Conservation (phyloP, 2,329 filamentous ascomycete species). For the Fusarium azukiicola region DNA sequence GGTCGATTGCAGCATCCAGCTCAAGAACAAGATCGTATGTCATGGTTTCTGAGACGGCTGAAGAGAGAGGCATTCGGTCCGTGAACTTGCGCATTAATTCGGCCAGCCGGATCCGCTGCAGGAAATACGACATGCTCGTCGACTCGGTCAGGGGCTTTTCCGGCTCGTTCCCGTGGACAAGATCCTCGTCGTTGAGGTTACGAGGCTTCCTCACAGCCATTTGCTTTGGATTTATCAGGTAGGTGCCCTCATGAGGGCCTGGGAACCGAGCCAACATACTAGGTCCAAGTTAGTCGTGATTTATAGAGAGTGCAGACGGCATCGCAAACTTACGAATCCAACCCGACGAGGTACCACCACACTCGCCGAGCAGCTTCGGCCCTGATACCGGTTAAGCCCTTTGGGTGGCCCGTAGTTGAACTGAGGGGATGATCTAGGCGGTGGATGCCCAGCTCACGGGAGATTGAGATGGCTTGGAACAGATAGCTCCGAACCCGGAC, state of each 20-base stretch:
- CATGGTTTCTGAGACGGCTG: constrained; percentile 55
- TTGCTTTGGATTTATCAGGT: constrained; percentile 62
- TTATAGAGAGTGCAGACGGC: not conserved
- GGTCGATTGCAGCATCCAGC: constrained; percentile 57
- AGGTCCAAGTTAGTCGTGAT: constrained; percentile 26
- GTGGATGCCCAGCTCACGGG: constrained; percentile 60
- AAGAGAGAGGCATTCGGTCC: constrained; percentile 56
- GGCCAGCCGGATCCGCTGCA: constrained; percentile 63
- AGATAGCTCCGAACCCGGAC: constrained; percentile 39
- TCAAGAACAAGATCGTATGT: constrained; percentile 58
- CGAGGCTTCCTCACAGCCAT: constrained; percentile 64
- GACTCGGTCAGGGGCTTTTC: constrained; percentile 55
- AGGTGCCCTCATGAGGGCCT: constrained; percentile 61
- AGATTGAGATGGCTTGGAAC: constrained; percentile 44
- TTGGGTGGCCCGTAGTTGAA: constrained; percentile 37
- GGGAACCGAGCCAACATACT: constrained; percentile 64
- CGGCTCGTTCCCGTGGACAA: constrained; percentile 55
- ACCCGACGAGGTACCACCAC: constrained; percentile 68
- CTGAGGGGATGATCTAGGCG: constrained; percentile 61
- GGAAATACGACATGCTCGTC: constrained; percentile 62
- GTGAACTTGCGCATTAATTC: constrained; percentile 62
- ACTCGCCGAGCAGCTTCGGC: constrained; percentile 65
- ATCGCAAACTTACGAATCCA: constrained; percentile 61
- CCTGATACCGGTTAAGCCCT: constrained; percentile 52
- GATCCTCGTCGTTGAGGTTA: constrained; percentile 64